Base-by-base conservation (phyloP, 495 filamentous ascomycete genomes). In the Durotheca rogersii region DNA sequence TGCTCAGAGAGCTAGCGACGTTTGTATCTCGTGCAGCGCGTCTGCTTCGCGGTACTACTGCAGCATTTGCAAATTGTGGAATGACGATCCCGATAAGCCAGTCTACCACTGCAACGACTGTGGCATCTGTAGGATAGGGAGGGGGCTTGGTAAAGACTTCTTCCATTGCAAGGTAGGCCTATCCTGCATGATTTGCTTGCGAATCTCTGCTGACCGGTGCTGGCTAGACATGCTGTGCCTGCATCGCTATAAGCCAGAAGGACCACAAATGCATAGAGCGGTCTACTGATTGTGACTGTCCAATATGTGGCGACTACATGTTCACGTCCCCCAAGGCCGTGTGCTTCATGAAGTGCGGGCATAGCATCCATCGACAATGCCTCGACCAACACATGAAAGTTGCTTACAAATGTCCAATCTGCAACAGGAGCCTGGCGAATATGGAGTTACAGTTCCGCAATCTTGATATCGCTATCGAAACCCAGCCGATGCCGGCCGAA, bases 21-120 rank as follows among this genome's bases (percentile, higher is more conserved):
- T 80, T 31, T 99, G 93, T 67, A 68, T 73, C 30, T 64, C 82
- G 15, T 99, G 93, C 67, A 85, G 82, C 23, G 80, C 84, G 60
- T 81, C 80, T 41, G 83, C 86, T 12, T 88, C 90, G n/a, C 87
- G 84, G 62, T 97, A 97, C 71, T 99, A 93, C 61, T 99, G 94
- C 69, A 79, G 82, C 37, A 85, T 90, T 47, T 97, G 93, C 78
- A 95, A 96, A 67, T 75, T 99, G 1, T 99, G 94, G 94, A 91
- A 96, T 64, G 87, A 97, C 58, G 90, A 96, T 58, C 77, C 81
- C 27, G 83, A 83, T 54, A 96, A 95, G 67, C 85, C 85, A 60
- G 96, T 96, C 34, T 99, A 99, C 62, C 93, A 99, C 67, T 99
- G 93, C 68, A 78, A 84, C 60, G 93, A 97, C 63, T 99, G 93